Percentiles rank a stretch among this genome's conserved stretches.
phyloP scores from a whole-genome alignment of 106 monocot genomes.

The Apostasia shenzhenica region DNA sequence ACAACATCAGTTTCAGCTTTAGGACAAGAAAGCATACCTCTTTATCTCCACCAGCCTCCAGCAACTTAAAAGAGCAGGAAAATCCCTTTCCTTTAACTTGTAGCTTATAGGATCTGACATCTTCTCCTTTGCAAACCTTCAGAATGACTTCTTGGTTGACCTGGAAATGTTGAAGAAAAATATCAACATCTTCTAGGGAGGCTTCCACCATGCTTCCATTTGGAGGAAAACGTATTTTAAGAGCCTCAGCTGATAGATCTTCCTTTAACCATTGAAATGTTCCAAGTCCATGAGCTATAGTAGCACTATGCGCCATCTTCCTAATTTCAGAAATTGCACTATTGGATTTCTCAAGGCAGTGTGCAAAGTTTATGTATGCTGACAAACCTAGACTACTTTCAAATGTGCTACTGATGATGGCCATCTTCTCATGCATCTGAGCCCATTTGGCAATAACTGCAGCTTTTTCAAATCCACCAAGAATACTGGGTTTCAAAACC shows the following conservation, averaged over 20 bases:
- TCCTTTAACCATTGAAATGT: slow-evolving; percentile 91
- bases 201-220: slow-evolving; percentile 35
- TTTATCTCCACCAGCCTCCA: slow-evolving; percentile 44
- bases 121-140: slow-evolving; percentile 34
- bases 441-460: slow-evolving; percentile 81
- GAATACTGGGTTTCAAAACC: slow-evolving; percentile 88
- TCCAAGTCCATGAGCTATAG: slow-evolving; percentile 77
- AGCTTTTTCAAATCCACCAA: slow-evolving; percentile 88
- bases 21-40: slow-evolving; percentile 38
- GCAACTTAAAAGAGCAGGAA: slow-evolving; percentile 45
- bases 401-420: slow-evolving; percentile 80
- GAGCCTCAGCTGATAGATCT: slow-evolving; percentile 45
- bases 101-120: slow-evolving; percentile 27
- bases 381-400: slow-evolving; percentile 81
- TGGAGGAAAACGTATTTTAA: slow-evolving; percentile 37
- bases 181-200: slow-evolving; percentile 49
- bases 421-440: slow-evolving; percentile 67
- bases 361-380: slow-evolving; percentile 58
- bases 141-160: slow-evolving; percentile 34
- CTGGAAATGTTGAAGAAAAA: slow-evolving; percentile 38
- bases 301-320: slow-evolving; percentile 14
- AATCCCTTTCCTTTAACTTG: slow-evolving; percentile 19
- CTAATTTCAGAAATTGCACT: slow-evolving; percentile 25
- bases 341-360: slow-evolving; percentile 49
- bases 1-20: neutral